Evolutionary conservation across 306 rosid species (phyloP), one percentile per base, ranked within the genome.

Genomic region (Rosa multiflora): DNA sequence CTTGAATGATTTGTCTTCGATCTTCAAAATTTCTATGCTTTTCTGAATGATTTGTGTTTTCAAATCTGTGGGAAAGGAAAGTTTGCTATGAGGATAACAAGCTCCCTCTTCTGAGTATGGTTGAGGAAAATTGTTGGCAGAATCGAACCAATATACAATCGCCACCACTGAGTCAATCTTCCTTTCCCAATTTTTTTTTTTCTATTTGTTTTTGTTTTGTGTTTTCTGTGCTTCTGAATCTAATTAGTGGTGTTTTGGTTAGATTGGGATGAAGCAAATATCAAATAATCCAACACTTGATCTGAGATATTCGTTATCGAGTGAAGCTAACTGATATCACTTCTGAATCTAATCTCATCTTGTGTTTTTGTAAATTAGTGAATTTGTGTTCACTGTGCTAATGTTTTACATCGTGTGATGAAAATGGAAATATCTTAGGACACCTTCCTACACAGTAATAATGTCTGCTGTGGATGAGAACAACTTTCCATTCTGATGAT

Each of bases 31-130:
- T 74, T 10, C 2, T 0, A 9, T 44, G 11, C 1, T 43, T 20
- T 15, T 4, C 58, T 23, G 3, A 17, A 8, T 29, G 1, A 12
- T 26, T 42, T 23, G 2, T 43, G 53, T 29, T 58, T 81, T 55
- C 7, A 5, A 23, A 5, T 18, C 21, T 51, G 3, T n/a, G 77
- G 88, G 91, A 74, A 85, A 85, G 79, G 7, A 8, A 62, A 69
- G 46, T 48, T 87, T 86, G 51, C 92, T 13, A 81, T 89, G 92
- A 89, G 80, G 91, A 88, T 88, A 64, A 42, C 55, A 56, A 92
- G 94, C 94, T 88, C 93, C 94, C 91, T 90, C 93, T 92, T 90
- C 94, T 92, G 88, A 89, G 55, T 71, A 7, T 15, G 68, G 82
- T 77, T 90, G 94, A 88, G 95, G 94, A 87, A 80, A 59, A 52